These are phyloP conservation scores for Suhomyces bolitotheri DNA, from an alignment of 1,139 yeast species.

Conservation along the genomic window DNA sequence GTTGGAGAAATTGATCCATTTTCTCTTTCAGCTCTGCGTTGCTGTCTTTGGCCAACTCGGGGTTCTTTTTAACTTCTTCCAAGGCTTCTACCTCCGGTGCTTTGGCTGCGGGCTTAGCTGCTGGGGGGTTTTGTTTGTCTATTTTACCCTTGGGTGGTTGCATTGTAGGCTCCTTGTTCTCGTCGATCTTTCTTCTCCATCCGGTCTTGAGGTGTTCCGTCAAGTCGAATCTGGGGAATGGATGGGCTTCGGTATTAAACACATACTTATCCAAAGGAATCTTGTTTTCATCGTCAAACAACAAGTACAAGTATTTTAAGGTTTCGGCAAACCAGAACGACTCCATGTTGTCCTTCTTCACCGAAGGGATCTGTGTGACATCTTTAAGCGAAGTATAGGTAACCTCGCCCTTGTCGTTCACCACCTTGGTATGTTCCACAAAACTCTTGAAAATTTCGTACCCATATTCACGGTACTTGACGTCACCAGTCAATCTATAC, in stretches of 20 bases:
- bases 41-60: constrained; percentile 26
- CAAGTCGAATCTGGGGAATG: constrained; percentile 71
- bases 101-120: constrained; percentile 48
- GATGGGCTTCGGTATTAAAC: constrained; percentile 93
- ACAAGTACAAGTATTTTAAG: constrained; percentile 77
- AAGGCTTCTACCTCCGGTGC: constrained; percentile 38
- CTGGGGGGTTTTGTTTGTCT: constrained; percentile 38
- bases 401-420: constrained; percentile 51
- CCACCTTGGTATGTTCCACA: constrained; percentile 54
- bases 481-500: constrained; percentile 79
- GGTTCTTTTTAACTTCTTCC: constrained; percentile 40
- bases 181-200: constrained; percentile 47
- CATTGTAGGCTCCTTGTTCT: constrained; percentile 22
- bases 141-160: constrained; percentile 21
- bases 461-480: constrained; percentile 86
- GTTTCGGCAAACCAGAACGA: constrained; percentile 96
- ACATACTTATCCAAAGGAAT: constrained; percentile 67
- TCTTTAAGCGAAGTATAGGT: constrained; percentile 70
- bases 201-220: constrained; percentile 61
- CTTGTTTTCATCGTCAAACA: constrained; percentile 66
- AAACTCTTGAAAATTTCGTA: constrained; percentile 80
- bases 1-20: no score
- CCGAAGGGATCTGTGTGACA: constrained; percentile 57
- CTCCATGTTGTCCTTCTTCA: constrained; percentile 73
- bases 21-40: constrained; percentile 29